phyloP scores from a whole-genome alignment of 1,284 basidiomycete genomes.

The Ceraceosorus guamensis region DNA sequence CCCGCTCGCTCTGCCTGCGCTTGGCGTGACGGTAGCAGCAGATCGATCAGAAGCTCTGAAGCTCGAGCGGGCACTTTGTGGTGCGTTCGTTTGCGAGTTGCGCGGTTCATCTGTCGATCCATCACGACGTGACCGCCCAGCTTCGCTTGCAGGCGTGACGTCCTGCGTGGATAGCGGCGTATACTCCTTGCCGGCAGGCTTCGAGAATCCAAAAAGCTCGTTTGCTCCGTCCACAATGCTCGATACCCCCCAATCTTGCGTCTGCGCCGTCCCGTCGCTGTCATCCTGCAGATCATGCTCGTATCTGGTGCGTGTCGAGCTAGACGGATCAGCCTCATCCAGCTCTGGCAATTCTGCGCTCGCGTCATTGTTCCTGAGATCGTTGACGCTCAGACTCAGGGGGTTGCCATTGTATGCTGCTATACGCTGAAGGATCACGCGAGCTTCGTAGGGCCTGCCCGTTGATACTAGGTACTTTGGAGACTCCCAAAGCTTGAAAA shows the following conservation, averaged over 20 bases:
- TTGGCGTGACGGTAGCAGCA: neutral
- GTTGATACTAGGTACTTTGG: slow-evolving; percentile 53
- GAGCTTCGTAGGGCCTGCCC: slow-evolving; percentile 29
- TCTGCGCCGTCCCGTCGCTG: neutral
- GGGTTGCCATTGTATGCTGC: slow-evolving; percentile 23
- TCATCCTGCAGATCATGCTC: slow-evolving; percentile 4
- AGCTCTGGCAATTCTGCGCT: too few species aligned
- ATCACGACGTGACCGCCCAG: too few species aligned
- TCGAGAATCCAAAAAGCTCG: too few species aligned
- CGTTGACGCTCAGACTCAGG: slow-evolving; percentile 18
- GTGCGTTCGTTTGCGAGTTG: neutral
- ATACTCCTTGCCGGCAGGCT: neutral
- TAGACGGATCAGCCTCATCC: too few species aligned
- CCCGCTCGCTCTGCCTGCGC: too few species aligned
- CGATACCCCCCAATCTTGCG: too few species aligned
- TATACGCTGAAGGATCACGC: slow-evolving; percentile 32
- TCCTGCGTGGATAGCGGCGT: neutral
- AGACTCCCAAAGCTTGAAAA: slow-evolving; percentile 87
- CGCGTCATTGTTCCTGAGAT: slow-evolving; percentile 11
- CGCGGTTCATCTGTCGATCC: neutral
- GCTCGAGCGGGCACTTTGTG: too few species aligned
- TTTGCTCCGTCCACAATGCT: too few species aligned
- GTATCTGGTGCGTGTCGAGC: too few species aligned
- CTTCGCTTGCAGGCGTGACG: neutral
- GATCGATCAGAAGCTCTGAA: too few species aligned